phyloP scores from a whole-genome alignment of 495 filamentous ascomycete genomes.

The Mycothermus thermophilus region DNA sequence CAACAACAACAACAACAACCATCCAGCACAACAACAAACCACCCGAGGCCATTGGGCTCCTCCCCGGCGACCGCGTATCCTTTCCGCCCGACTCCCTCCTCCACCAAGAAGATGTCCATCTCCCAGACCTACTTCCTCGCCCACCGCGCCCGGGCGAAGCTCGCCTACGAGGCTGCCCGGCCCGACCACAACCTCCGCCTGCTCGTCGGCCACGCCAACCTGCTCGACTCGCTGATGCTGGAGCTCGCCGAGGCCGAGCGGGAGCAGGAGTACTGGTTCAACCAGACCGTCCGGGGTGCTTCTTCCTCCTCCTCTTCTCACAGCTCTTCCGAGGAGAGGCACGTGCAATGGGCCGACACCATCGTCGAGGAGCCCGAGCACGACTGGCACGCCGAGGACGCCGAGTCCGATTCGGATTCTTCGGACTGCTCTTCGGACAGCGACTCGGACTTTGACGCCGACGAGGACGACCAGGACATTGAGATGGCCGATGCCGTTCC shows the following conservation, averaged over 20 bases:
- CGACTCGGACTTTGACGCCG: slow-evolving; percentile 20
- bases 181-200: slow-evolving; percentile 88
- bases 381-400: slow-evolving; percentile 54
- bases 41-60: slow-evolving; percentile 7
- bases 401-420: slow-evolving; percentile 34
- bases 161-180: slow-evolving; percentile 75
- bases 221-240: slow-evolving; percentile 90
- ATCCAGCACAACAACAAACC: too few relatives aligned
- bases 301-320: slow-evolving; percentile 28
- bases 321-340: slow-evolving; percentile 36
- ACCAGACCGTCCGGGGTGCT: slow-evolving; percentile 76
- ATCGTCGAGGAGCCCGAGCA: slow-evolving; percentile 62
- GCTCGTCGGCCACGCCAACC: slow-evolving; percentile 92
- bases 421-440: slow-evolving; percentile 16
- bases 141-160: slow-evolving; percentile 90
- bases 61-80: slow-evolving; percentile 11
- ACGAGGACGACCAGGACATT: slow-evolving; percentile 33
- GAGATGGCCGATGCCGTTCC: slow-evolving; percentile 40
- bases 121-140: slow-evolving; percentile 97
- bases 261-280: slow-evolving; percentile 97
- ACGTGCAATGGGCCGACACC: slow-evolving; percentile 80
- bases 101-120: slow-evolving; percentile 70
- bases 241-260: slow-evolving; percentile 88
- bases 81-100: slow-evolving; percentile 15
- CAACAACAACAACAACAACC: too few relatives aligned